phyloP scores from a whole-genome alignment of 1,139 yeast species.

The Suhomyces choctaworum region DNA sequence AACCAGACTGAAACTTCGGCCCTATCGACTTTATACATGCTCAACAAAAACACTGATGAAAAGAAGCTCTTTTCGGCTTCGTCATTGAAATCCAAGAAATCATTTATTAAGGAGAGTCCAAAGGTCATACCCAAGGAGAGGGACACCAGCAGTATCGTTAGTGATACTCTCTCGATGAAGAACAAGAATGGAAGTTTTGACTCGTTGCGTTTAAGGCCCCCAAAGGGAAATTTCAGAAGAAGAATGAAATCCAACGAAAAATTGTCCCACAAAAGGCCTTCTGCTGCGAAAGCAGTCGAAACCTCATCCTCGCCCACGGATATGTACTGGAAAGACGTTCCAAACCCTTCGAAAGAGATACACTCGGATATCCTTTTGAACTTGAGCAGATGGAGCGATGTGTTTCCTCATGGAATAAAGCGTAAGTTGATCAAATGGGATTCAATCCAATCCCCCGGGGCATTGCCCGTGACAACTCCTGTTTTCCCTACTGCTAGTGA shows the following conservation, averaged over 20 bases:
- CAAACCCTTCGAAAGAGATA: constrained; percentile 66
- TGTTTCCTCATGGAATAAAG: constrained; percentile 69
- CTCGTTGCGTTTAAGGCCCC: constrained; percentile 1
- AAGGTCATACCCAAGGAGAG: neutral
- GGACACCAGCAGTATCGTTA: neutral
- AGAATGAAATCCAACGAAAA: constrained; percentile 6
- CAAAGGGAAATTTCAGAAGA: constrained; percentile 2
- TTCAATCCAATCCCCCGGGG: constrained; percentile 89
- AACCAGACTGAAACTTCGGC: constrained; percentile 36
- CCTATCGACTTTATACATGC: constrained; percentile 40
- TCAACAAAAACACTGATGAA: constrained; percentile 39
- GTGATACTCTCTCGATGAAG: neutral
- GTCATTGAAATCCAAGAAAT: constrained; percentile 8
- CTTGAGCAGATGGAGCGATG: constrained; percentile 79
- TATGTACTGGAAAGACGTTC: constrained; percentile 63
- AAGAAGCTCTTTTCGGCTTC: constrained; percentile 9
- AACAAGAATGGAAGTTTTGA: constrained; percentile 1
- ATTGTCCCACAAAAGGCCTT: constrained; percentile 8
- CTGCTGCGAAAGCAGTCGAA: constrained; percentile 6
- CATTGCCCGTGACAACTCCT: constrained; percentile 78
- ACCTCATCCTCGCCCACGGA: constrained; percentile 19
- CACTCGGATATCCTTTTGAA: constrained; percentile 51
- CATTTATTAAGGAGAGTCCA: constrained; percentile 1
- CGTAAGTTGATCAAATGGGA: constrained; percentile 84
- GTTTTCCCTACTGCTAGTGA: constrained; percentile 72